Conservation (phyloP, 169 alveolate species). For the Perkinsus marinus region DNA sequence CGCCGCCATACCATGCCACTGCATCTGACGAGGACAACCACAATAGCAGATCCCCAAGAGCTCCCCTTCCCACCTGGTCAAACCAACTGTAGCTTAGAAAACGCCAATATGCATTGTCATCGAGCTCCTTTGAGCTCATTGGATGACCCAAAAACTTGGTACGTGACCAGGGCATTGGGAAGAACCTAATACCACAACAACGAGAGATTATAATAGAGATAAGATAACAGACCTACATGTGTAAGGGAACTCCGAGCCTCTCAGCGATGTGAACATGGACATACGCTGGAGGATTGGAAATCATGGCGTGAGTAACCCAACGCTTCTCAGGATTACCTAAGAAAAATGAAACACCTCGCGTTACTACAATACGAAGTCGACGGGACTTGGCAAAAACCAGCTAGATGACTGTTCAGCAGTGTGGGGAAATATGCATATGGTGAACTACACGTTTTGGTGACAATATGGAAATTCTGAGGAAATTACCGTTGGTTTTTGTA, state of each 20-base stretch:
- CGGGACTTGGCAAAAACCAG: too few relatives aligned
- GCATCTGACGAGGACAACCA: background rate
- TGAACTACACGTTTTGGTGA: too few relatives aligned
- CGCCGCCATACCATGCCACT: background rate
- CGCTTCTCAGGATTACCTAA: background rate
- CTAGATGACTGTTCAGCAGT: background rate
- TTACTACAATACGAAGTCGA: too few relatives aligned
- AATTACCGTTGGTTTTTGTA: too few relatives aligned
- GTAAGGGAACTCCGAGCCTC: background rate
- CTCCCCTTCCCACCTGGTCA: background rate
- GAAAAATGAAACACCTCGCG: too few relatives aligned
- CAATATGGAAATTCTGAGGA: too few relatives aligned
- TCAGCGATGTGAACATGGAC: constrained; percentile 1
- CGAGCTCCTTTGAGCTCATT: background rate
- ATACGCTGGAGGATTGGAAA: background rate
- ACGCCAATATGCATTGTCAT: background rate
- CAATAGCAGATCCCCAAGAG: background rate
- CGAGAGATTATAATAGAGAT: background rate
- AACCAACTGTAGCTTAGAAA: background rate
- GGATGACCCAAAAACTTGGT: background rate
- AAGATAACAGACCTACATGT: background rate
- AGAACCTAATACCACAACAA: background rate
- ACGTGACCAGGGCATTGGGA: constrained; percentile 1
- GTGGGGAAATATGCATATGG: too few relatives aligned
- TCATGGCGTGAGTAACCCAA: background rate